phyloP scores from a whole-genome alignment of 1,284 basidiomycete species.

The Ganoderma lucidum region DNA sequence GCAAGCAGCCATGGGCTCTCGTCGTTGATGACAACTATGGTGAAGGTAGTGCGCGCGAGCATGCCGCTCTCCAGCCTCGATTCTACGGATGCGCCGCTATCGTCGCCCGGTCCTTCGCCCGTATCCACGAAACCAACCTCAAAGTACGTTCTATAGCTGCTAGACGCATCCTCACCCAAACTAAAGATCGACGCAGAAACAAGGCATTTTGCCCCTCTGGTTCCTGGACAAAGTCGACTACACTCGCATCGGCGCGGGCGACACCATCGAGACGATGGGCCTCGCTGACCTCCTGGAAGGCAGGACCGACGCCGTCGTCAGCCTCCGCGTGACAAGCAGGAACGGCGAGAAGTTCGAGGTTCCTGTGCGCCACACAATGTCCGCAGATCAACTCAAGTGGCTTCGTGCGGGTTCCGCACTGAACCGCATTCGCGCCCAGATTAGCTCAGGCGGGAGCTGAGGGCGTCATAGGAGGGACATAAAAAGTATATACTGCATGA shows the following conservation, averaged over 20 bases:
- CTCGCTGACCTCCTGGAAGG: constrained; percentile 66
- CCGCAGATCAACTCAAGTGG: constrained; percentile 89
- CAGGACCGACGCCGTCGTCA: constrained; percentile 58
- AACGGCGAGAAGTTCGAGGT: constrained; percentile 66
- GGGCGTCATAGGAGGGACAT: neutral
- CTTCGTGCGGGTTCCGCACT: constrained; percentile 86
- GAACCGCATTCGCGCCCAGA: constrained; percentile 79
- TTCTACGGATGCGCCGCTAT: constrained; percentile 93
- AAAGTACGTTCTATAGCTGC: constrained; percentile 61
- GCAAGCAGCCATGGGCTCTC: constrained; percentile 91
- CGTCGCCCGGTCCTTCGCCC: constrained; percentile 92
- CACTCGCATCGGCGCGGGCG: constrained; percentile 81
- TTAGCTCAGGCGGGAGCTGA: constrained; percentile 33
- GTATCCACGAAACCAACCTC: constrained; percentile 98
- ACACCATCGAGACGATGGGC: constrained; percentile 66
- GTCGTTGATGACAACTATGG: constrained; percentile 98
- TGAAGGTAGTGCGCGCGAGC: constrained; percentile 97
- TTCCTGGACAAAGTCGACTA: constrained; percentile 91
- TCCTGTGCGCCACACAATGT: constrained; percentile 87
- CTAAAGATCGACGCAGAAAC: constrained; percentile 68
- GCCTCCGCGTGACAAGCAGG: constrained; percentile 75
- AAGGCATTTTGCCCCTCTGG: constrained; percentile 93
- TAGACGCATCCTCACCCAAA: neutral
- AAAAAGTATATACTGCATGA: constrained; percentile 20
- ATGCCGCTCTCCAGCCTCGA: constrained; percentile 96